A percentile compares a stretch with the other conserved stretches of the same genome.
phyloP scores from a whole-genome alignment of 208 protist genomes.

The Crithidia fasciculata region DNA sequence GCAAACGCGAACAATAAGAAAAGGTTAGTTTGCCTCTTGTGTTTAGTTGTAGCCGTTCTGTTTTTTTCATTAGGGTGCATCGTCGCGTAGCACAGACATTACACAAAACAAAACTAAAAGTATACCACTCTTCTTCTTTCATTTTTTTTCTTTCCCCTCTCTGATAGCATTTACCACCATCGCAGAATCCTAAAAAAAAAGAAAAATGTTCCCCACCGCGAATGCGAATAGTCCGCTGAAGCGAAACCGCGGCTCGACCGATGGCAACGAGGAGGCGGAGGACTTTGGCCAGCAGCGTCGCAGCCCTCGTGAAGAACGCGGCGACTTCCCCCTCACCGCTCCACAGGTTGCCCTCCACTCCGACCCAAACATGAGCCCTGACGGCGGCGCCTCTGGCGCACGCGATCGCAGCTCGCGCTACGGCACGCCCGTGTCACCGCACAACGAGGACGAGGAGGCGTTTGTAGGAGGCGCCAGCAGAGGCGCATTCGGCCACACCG shows the following conservation, averaged over 20 bases:
- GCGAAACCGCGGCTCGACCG: constrained; percentile 21
- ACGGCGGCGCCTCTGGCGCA: not conserved
- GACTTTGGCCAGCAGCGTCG: constrained; percentile 2
- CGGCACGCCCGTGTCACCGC: constrained; percentile 18
- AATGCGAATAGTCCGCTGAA: constrained; percentile 29
- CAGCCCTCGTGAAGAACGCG: constrained; percentile 17
- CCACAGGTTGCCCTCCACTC: constrained; percentile 3
- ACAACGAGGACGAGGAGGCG: constrained; percentile 18
- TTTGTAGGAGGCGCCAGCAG: not conserved
- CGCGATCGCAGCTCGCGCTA: constrained; percentile 27
- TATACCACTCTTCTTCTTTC: too few species aligned
- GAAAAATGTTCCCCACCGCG: constrained; percentile 10
- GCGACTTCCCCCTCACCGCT: constrained; percentile 2
- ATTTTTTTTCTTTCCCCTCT: too few species aligned
- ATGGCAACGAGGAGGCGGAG: constrained; percentile 11
- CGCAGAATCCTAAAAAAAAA: not conserved
- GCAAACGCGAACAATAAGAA: too few species aligned
- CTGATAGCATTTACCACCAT: not conserved
- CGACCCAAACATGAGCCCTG: constrained; percentile 10
- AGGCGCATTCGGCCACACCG: too few species aligned
- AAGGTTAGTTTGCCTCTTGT: too few species aligned
- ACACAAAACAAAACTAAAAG: too few species aligned
- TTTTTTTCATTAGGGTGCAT: too few species aligned
- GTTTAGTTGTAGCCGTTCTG: too few species aligned
- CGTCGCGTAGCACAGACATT: too few species aligned